Conservation (phyloP, 371 early-diverging fungal species). For the Mortierella sp. region DNA sequence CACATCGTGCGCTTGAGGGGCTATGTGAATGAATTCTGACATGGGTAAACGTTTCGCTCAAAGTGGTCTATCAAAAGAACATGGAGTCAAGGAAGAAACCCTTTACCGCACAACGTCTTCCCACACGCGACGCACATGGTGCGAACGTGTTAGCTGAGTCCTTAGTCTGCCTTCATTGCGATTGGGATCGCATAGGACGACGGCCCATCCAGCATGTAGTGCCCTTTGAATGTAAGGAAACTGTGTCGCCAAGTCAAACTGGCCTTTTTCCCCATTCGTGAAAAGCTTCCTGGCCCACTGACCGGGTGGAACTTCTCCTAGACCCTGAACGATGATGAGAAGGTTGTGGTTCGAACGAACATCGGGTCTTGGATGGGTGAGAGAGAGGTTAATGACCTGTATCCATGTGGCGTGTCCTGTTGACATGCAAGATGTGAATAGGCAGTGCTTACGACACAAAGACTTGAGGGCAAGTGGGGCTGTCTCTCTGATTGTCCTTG, state of each 20-base stretch:
- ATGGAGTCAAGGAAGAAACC: neutral
- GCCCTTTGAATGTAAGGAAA: conserved; percentile 34
- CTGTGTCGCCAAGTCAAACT: conserved; percentile 30
- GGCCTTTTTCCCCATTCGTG: conserved; percentile 27
- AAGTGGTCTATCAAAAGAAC: neutral
- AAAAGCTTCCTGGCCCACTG: conserved; percentile 47
- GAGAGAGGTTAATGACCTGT: neutral
- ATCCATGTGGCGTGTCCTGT: too few species aligned
- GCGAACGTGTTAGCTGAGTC: conserved; percentile 8
- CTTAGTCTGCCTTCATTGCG: conserved; percentile 4
- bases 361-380: conserved; percentile 8
- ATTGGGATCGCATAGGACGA: conserved; percentile 42
- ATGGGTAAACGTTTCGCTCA: neutral
- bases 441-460: conserved; percentile 13
- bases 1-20: conserved; percentile 16
- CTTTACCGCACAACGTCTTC: conserved; percentile 36
- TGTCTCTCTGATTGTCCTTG: neutral
- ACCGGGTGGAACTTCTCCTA: conserved; percentile 40
- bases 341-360: conserved; percentile 21
- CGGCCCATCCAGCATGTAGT: conserved; percentile 16
- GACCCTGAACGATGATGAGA: conserved; percentile 32
- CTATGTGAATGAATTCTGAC: neutral
- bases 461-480: conserved; percentile 14
- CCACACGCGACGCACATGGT: conserved; percentile 41
- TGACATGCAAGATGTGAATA: neutral